Evolutionary conservation across 768 basidiomycete genomes (phyloP), one percentile per base, ranked within the genome.

Genomic region (Psilocybe azurescens): DNA sequence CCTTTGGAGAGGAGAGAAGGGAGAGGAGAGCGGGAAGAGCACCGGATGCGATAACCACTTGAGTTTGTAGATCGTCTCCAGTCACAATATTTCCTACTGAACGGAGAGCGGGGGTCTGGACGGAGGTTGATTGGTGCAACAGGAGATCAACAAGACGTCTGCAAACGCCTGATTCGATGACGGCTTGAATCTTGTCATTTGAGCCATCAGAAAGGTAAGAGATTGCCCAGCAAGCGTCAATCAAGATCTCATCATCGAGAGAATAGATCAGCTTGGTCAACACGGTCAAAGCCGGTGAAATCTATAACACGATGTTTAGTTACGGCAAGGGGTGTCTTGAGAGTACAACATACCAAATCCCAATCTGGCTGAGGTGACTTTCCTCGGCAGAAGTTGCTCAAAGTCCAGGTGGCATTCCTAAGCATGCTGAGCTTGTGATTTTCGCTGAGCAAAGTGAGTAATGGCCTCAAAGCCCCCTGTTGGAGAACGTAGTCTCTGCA

Each of bases 211-310:
- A 99, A 41, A 99, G 89, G 78, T 99, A 99, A 44, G 96, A 98
- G 75, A 99, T 97, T 29, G 97, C 97, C 97, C 97, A 99, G 83
- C 97, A 99, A 13, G 97, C 97, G 75, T 99, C 97, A 72, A 99
- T 99, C 70, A 99, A 81, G 68, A 98, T 98, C 78, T 99, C 97
- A 71, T 99, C 97, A 73, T 99, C 97, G 70, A 99, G 85, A 32
- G 97, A 98, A 79, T 98, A 99, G 77, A 99, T 98, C 69, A 99
- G 80, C 78, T 99, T 99, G 58, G 96, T 97, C 66, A 99, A 82
- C 59, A 97, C 93, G n/a, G 93, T 92, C 58, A 99, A 81, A 47
- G 97, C 97, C 18, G 97, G 97, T 7, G 95, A 94, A 72, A 99
- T 99, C 97, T 99, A 61, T n/a, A 20, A 66, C 69, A 59, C 68